A percentile compares a stretch with the other conserved stretches of the same genome.
Conservation (phyloP, 495 filamentous ascomycete species). For the Tuber magnatum region DNA sequence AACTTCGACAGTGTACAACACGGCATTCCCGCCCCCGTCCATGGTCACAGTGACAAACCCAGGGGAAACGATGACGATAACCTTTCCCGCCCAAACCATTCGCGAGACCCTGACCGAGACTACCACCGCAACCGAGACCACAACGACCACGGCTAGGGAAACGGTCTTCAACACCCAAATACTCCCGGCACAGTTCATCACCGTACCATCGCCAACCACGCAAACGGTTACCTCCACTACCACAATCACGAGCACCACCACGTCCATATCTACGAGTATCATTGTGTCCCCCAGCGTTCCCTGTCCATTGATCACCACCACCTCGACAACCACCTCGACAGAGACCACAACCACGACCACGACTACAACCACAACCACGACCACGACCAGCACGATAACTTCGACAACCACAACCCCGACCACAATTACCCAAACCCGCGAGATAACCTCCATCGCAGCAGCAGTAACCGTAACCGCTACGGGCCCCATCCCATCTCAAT, state of each 20-base stretch:
- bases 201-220: neutral
- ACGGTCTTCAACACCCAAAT: neutral
- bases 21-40: neutral
- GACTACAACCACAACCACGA: neutral
- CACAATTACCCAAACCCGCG: neutral
- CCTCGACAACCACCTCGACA: constrained; percentile 13
- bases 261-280: constrained; percentile 7
- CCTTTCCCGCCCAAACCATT: neutral
- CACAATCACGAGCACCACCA: constrained; percentile 2
- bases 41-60: neutral
- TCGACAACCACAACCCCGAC: neutral
- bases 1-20: neutral
- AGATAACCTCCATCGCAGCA: neutral
- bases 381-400: neutral
- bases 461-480: neutral
- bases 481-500: neutral
- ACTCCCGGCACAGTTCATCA: neutral
- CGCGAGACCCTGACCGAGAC: neutral
- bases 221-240: neutral
- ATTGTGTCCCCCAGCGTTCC: neutral
- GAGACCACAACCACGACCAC: neutral
- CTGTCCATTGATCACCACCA: constrained; percentile 32
- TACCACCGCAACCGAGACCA: constrained; percentile 1
- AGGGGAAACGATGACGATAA: neutral
- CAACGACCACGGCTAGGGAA: neutral